Conservation (phyloP, 108 stramenopile genomes). For the Parietichytrium sp. region DNA sequence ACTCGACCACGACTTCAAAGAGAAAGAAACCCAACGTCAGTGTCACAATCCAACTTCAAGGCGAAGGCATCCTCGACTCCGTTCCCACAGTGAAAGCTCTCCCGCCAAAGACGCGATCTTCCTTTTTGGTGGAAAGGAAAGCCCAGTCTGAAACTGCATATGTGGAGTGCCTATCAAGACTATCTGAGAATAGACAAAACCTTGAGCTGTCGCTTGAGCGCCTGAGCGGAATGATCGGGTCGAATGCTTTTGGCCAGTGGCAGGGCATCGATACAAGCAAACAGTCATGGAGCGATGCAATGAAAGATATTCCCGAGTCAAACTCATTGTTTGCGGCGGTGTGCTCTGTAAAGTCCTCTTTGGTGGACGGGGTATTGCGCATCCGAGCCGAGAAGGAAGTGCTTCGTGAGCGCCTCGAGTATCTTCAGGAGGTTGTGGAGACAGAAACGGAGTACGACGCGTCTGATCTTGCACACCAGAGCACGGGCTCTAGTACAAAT, state of each 20-base stretch:
- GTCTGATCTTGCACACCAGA: neutral
- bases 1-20: no score
- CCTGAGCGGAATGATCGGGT: conserved; percentile 9
- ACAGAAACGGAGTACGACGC: neutral
- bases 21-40: neutral
- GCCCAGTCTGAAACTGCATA: neutral
- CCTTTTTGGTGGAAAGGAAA: neutral
- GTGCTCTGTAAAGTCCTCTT: neutral
- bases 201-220: conserved; percentile 29
- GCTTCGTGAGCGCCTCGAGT: conserved; percentile 7
- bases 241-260: neutral
- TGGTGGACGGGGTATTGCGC: neutral
- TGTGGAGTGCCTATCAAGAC: neutral
- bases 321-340: neutral
- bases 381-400: neutral
- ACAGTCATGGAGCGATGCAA: neutral
- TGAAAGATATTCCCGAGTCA: neutral
- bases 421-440: neutral
- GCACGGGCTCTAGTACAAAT: neutral
- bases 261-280: conserved; percentile 10
- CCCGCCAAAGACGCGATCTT: neutral
- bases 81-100: conserved; percentile 1
- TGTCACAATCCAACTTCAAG: neutral
- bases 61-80: neutral
- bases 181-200: neutral